These are phyloP conservation scores for Gomphus sp. DNA, from an alignment of 1,284 basidiomycete genomes.

Conservation along the genomic window DNA sequence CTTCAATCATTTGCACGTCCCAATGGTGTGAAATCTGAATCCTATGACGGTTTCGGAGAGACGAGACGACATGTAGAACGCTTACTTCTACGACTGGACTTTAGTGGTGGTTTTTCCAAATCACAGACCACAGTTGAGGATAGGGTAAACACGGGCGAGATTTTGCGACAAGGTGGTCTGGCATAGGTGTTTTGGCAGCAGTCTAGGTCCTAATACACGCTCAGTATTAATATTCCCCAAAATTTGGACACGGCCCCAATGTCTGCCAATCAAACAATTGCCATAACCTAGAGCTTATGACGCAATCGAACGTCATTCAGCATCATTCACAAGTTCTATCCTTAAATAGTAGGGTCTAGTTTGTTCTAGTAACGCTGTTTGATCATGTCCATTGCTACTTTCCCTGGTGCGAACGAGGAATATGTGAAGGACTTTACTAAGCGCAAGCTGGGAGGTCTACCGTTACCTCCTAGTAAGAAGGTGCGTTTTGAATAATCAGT, in stretches of 20 bases:
- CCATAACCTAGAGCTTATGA: not conserved
- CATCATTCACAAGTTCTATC: not conserved
- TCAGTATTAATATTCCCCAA: not conserved
- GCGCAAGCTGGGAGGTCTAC: not conserved
- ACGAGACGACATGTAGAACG: conserved; percentile 76
- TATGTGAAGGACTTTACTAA: conserved; percentile 2
- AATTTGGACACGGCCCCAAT: no score
- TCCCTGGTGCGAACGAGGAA: conserved; percentile 1
- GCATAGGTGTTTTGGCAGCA: no score
- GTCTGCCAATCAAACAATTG: not conserved
- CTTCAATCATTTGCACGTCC: conserved; percentile 38
- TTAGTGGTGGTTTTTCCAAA: conserved; percentile 71
- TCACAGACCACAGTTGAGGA: conserved; percentile 17
- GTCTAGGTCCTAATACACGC: no score
- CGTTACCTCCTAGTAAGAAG: conserved; percentile 7
- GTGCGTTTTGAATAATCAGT: not conserved
- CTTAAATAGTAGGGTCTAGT: not conserved
- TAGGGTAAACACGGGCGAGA: not conserved
- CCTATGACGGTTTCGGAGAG: conserved; percentile 44
- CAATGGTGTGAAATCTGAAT: conserved; percentile 32
- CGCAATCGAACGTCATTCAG: conserved; percentile 9
- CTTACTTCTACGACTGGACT: conserved; percentile 73
- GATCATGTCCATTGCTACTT: not conserved
- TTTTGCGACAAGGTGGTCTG: conserved; percentile 7
- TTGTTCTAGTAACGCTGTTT: not conserved